These are phyloP conservation scores for Plasmopara viticola DNA, from an alignment of 352 stramenopile genomes.

Conservation along the genomic window DNA sequence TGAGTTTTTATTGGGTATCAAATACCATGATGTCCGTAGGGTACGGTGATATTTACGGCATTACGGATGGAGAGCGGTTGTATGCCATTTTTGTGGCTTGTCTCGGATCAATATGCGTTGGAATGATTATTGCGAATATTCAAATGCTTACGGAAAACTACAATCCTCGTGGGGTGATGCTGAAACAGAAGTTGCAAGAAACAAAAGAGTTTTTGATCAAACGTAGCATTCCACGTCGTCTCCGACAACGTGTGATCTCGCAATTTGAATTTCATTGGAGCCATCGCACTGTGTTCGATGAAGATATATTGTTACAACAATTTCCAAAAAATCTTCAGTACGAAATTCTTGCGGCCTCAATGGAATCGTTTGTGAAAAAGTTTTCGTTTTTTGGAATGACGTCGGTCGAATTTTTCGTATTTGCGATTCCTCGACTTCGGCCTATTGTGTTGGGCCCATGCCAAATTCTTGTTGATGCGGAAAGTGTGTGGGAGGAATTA, in stretches of 20 bases:
- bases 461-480: slow-evolving; percentile 60
- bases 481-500: slow-evolving; percentile 78
- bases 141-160: slow-evolving; percentile 90
- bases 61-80: slow-evolving; percentile 70
- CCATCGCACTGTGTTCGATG: slow-evolving; percentile 64
- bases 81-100: slow-evolving; percentile 85
- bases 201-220: slow-evolving; percentile 80
- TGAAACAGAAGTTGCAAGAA: slow-evolving; percentile 70
- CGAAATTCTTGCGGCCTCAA: slow-evolving; percentile 70
- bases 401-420: slow-evolving; percentile 74
- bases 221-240: slow-evolving; percentile 47
- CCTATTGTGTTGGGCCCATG: slow-evolving; percentile 55
- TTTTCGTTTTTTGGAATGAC: slow-evolving; percentile 74
- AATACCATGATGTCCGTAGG: slow-evolving; percentile 92
- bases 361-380: slow-evolving; percentile 69
- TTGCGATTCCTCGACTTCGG: slow-evolving; percentile 46
- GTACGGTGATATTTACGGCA: slow-evolving; percentile 85
- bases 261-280: slow-evolving; percentile 83
- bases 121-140: slow-evolving; percentile 91
- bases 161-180: slow-evolving; percentile 67
- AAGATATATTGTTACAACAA: slow-evolving; percentile 52
- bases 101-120: slow-evolving; percentile 81
- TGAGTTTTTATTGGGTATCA: slow-evolving; percentile 89
- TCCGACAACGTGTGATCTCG: slow-evolving; percentile 64
- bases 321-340: slow-evolving; percentile 72